Evolutionary conservation across 2,329 filamentous ascomycete species (phyloP).

Genomic region (Alternaria tenuissima): DNA sequence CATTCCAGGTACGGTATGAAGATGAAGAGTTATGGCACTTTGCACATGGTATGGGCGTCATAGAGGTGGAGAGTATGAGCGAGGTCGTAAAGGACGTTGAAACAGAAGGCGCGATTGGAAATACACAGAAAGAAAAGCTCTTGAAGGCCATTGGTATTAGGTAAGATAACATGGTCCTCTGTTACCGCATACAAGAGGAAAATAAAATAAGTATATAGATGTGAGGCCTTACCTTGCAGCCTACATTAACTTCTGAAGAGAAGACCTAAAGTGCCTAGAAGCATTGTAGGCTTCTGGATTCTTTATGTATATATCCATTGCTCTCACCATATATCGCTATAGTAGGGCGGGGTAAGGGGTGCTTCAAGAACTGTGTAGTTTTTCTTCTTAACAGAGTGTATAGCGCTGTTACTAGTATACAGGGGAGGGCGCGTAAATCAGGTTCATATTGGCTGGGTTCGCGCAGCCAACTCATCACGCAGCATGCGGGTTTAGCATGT

Average conservation of each 20-base stretch:
- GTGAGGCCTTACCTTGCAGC: too few relatives aligned
- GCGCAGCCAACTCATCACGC: background rate
- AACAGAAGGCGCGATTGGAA: constrained; percentile 8
- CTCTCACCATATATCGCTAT: too few relatives aligned
- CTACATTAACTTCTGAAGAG: too few relatives aligned
- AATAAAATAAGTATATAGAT: too few relatives aligned
- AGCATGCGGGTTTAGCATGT: background rate
- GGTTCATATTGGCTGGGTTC: background rate
- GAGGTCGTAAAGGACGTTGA: constrained; percentile 53
- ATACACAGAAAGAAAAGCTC: constrained; percentile 38
- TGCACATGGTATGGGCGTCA: constrained; percentile 50
- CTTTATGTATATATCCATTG: too few relatives aligned
- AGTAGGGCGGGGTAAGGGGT: too few relatives aligned
- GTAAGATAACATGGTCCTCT: constrained; percentile 19
- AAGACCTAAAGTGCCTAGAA: too few relatives aligned
- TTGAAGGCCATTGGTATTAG: constrained; percentile 48
- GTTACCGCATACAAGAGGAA: too few relatives aligned
- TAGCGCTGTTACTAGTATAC: background rate
- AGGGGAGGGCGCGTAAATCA: background rate
- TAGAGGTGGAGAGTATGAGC: constrained; percentile 56
- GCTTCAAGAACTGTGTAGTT: too few relatives aligned
- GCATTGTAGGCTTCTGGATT: too few relatives aligned
- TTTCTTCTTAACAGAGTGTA: background rate
- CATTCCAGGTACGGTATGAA: constrained; percentile 57
- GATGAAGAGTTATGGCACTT: constrained; percentile 51